Evolutionary conservation across 768 basidiomycete species (phyloP).

Genomic region (Suillus subaureus): DNA sequence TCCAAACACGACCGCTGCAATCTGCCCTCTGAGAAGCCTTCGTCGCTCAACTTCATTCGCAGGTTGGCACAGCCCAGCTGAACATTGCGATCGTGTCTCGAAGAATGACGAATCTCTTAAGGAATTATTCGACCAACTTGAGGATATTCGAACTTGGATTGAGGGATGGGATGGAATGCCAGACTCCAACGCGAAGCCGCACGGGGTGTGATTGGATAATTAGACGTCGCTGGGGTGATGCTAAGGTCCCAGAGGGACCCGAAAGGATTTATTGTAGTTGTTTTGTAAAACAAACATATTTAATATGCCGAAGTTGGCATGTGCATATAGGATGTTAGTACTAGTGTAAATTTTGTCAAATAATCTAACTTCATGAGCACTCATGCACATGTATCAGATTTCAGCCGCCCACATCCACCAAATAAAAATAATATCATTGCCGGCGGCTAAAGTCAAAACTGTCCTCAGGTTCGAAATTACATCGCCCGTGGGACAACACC

Average conservation of each 20-base stretch:
- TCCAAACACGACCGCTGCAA: background rate
- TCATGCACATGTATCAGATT: no score
- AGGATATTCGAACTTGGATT: background rate
- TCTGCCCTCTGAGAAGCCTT: background rate
- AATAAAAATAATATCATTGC: no score
- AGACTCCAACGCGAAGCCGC: background rate
- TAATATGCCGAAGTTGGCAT: no score
- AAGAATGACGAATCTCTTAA: background rate
- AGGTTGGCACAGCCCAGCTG: background rate
- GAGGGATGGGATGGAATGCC: background rate
- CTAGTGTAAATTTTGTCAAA: no score
- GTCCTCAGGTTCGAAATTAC: no score
- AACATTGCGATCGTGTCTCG: background rate
- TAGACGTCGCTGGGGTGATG: background rate
- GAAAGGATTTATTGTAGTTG: background rate
- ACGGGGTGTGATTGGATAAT: background rate
- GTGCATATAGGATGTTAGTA: no score
- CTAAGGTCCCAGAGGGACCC: background rate
- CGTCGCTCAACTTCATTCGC: background rate
- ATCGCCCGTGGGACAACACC: no score
- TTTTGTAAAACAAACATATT: background rate
- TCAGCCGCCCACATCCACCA: no score
- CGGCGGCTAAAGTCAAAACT: no score
- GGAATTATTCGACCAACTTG: background rate
- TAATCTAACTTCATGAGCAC: no score